These are phyloP conservation scores for Aureobasidium sp. DNA, from an alignment of 2,329 filamentous ascomycete genomes.

Conservation along the genomic window DNA sequence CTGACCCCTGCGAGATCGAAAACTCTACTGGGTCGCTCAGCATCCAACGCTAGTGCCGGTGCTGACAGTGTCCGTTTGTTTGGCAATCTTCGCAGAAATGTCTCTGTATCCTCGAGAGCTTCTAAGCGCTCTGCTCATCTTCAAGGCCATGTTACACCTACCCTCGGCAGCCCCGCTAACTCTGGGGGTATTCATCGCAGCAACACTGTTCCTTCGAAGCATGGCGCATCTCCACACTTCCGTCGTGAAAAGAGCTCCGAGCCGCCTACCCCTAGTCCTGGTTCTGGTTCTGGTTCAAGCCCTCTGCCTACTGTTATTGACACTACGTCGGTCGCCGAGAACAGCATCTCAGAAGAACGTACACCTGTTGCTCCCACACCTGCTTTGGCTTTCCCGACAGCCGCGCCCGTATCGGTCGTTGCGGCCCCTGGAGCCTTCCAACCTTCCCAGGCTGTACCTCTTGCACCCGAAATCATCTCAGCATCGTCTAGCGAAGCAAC, in stretches of 20 bases:
- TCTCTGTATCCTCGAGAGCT: slow-evolving; percentile 84
- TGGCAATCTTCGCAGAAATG: slow-evolving; percentile 74
- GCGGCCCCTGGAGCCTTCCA: background rate
- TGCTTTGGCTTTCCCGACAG: slow-evolving; percentile 25
- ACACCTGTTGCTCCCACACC: slow-evolving; percentile 27
- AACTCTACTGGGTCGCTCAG: slow-evolving; percentile 61
- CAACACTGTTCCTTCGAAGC: slow-evolving; percentile 91
- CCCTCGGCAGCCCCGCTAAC: slow-evolving; percentile 22
- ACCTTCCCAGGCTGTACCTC: slow-evolving; percentile 22
- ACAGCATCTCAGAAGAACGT: slow-evolving; percentile 14
- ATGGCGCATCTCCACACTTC: slow-evolving; percentile 66
- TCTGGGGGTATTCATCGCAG: slow-evolving; percentile 55
- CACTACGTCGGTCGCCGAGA: slow-evolving; percentile 15
- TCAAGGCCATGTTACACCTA: slow-evolving; percentile 61
- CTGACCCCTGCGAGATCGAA: slow-evolving; percentile 41
- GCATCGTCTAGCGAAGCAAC: slow-evolving; percentile 35
- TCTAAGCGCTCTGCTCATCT: slow-evolving; percentile 68
- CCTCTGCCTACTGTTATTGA: slow-evolving; percentile 14
- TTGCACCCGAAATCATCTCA: slow-evolving; percentile 30
- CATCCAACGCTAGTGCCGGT: slow-evolving; percentile 81
- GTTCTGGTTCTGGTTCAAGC: slow-evolving; percentile 13
- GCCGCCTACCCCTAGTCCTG: slow-evolving; percentile 41
- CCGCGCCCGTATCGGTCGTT: slow-evolving; percentile 23
- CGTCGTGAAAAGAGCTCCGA: slow-evolving; percentile 44
- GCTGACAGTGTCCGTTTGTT: slow-evolving; percentile 80